These are phyloP conservation scores for Aspergillus conjunctus DNA, from an alignment of 495 filamentous ascomycete genomes.

Conservation along the genomic window DNA sequence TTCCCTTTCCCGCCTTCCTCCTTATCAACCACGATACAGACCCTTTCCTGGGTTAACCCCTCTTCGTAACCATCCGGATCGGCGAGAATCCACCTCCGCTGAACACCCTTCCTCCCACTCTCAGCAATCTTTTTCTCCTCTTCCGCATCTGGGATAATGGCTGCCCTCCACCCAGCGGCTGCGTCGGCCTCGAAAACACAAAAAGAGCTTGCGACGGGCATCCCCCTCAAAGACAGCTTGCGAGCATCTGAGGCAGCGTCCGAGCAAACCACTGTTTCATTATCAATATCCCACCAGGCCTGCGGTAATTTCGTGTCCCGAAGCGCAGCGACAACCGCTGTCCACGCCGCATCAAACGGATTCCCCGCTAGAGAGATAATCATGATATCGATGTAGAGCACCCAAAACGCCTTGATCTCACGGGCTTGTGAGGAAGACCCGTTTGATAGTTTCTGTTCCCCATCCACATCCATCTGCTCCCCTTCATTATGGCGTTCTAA, in stretches of 20 bases:
- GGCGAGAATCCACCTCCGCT: constrained; percentile 71
- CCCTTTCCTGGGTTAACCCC: constrained; percentile 69
- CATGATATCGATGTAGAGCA: constrained; percentile 87
- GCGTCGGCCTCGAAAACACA: constrained; percentile 72
- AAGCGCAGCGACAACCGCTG: constrained; percentile 79
- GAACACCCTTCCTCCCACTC: constrained; percentile 36
- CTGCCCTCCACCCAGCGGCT: constrained; percentile 41
- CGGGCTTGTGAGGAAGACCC: constrained; percentile 24
- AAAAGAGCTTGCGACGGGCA: constrained; percentile 74
- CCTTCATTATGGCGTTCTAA: constrained; percentile 42
- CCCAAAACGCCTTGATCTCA: constrained; percentile 85
- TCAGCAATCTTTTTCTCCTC: constrained; percentile 43
- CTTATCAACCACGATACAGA: constrained; percentile 73
- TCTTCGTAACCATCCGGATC: constrained; percentile 94
- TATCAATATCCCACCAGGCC: constrained; percentile 84
- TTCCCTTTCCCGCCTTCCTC: constrained; percentile 49
- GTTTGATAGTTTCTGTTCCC: constrained; percentile 18
- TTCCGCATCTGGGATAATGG: constrained; percentile 45
- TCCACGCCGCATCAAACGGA: constrained; percentile 88
- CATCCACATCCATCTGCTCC: constrained; percentile 49
- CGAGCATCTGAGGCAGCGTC: constrained; percentile 51
- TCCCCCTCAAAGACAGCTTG: constrained; percentile 53
- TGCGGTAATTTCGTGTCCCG: constrained; percentile 74
- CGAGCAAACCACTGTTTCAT: constrained; percentile 75
- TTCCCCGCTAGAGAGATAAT: constrained; percentile 91